Conservation (phyloP, 495 filamentous ascomycete species). For the Aspergillus heteromorphus region DNA sequence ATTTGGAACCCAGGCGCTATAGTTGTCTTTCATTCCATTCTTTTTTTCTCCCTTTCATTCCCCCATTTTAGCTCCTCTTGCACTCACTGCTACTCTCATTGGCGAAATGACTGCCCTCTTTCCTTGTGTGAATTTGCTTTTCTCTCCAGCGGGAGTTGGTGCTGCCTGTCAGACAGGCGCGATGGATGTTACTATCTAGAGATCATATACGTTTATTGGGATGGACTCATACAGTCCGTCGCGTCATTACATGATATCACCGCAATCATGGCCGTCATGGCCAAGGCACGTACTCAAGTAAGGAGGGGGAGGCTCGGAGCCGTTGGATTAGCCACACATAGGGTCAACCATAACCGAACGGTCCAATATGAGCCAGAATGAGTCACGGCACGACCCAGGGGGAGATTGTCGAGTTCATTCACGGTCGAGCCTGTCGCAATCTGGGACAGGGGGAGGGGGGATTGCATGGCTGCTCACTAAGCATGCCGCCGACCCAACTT, state of each 20-base stretch:
- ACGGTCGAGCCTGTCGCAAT: neutral
- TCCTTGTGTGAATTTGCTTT: conserved; percentile 23
- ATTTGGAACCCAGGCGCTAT: conserved; percentile 20
- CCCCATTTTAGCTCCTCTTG: neutral
- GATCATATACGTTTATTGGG: conserved; percentile 9
- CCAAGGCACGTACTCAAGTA: neutral
- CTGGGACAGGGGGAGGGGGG: neutral
- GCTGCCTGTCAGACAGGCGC: conserved; percentile 21
- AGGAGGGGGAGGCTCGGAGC: too few species aligned
- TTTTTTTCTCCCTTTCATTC: neutral
- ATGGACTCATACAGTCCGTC: conserved; percentile 3
- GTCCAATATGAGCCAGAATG: conserved; percentile 4
- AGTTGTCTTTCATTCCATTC: neutral
- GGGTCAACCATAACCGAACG: neutral
- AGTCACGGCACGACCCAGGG: neutral
- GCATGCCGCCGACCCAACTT: conserved; percentile 12
- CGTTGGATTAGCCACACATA: neutral
- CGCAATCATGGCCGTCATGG: neutral
- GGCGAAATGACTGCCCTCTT: conserved; percentile 13
- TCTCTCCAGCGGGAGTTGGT: conserved; percentile 40
- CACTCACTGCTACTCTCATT: conserved; percentile 12
- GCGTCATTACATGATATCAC: conserved; percentile 9
- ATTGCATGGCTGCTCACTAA: conserved; percentile 20
- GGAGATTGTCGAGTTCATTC: neutral
- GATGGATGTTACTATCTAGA: conserved; percentile 16